Conservation (phyloP, 108 stramenopile species). For the Stephanodiscus triporus region DNA sequence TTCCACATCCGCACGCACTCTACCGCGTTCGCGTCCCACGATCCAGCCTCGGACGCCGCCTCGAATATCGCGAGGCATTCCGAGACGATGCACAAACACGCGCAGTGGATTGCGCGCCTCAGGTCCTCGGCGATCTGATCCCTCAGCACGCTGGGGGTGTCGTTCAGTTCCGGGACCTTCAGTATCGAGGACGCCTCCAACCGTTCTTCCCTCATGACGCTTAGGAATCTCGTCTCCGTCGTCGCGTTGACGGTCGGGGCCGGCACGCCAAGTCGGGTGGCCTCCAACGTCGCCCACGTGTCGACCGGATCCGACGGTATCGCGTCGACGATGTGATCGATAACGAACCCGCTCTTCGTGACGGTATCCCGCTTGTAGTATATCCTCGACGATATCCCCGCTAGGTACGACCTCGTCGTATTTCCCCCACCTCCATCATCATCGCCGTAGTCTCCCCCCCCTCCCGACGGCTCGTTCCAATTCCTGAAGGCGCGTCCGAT, state of each 20-base stretch:
- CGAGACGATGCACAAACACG: slow-evolving; percentile 92
- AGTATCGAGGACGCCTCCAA: slow-evolving; percentile 62
- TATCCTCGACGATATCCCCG: slow-evolving; percentile 86
- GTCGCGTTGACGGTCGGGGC: slow-evolving; percentile 85
- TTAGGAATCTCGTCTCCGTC: slow-evolving; percentile 86
- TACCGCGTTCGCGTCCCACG: slow-evolving; percentile 85
- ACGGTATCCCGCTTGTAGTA: slow-evolving; percentile 78
- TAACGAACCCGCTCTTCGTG: slow-evolving; percentile 58
- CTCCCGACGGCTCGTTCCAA: slow-evolving; percentile 62
- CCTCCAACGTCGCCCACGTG: slow-evolving; percentile 89
- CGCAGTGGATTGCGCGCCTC: slow-evolving; percentile 84
- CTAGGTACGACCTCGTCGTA: slow-evolving; percentile 66
- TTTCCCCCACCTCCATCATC: slow-evolving; percentile 11
- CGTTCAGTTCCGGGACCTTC: slow-evolving; percentile 55
- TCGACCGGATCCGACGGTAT: slow-evolving; percentile 91
- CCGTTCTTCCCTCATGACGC: slow-evolving; percentile 79
- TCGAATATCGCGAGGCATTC: slow-evolving; percentile 90
- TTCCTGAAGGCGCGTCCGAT: slow-evolving; percentile 69
- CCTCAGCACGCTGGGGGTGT: slow-evolving; percentile 70
- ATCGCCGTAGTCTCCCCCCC: no score
- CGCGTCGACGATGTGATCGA: slow-evolving; percentile 81
- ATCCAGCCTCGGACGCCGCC: slow-evolving; percentile 72
- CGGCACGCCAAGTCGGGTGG: slow-evolving; percentile 79
- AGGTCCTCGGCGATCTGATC: slow-evolving; percentile 85
- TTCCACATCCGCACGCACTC: slow-evolving; percentile 93